Conservation (phyloP, 2,329 filamentous ascomycete genomes). For the Apiospora kogelbergensis region DNA sequence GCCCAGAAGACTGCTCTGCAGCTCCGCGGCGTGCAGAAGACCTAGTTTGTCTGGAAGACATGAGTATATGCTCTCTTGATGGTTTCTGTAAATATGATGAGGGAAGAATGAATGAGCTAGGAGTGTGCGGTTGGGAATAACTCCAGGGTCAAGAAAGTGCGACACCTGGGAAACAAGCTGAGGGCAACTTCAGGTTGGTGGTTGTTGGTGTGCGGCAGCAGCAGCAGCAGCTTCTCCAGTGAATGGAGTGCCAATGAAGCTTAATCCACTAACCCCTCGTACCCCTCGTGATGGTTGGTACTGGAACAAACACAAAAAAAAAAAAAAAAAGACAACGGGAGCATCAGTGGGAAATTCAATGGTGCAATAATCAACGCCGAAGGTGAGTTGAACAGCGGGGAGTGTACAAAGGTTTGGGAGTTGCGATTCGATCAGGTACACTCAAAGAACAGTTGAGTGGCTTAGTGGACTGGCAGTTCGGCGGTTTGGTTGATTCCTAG, state of each 20-base stretch:
- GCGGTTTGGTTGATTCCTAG: neutral
- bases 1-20: constrained; percentile 49
- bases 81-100: neutral
- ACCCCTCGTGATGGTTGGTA: constrained; percentile 2
- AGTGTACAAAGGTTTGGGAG: neutral
- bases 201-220: neutral
- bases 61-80: constrained; percentile 58
- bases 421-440: neutral
- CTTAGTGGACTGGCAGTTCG: neutral
- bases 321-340: neutral
- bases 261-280: constrained; percentile 7
- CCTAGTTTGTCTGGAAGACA: constrained; percentile 96
- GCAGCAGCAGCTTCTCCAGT: neutral
- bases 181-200: neutral
- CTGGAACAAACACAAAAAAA: neutral
- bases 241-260: neutral
- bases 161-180: neutral
- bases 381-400: neutral
- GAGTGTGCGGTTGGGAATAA: neutral
- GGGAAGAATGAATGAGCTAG: neutral
- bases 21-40: constrained; percentile 70
- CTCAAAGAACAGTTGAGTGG: neutral
- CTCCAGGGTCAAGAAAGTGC: constrained; percentile 1
- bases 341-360: neutral
- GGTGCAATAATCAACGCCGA: neutral